phyloP scores from a whole-genome alignment of 768 basidiomycete genomes.

The Leccinum boreale region DNA sequence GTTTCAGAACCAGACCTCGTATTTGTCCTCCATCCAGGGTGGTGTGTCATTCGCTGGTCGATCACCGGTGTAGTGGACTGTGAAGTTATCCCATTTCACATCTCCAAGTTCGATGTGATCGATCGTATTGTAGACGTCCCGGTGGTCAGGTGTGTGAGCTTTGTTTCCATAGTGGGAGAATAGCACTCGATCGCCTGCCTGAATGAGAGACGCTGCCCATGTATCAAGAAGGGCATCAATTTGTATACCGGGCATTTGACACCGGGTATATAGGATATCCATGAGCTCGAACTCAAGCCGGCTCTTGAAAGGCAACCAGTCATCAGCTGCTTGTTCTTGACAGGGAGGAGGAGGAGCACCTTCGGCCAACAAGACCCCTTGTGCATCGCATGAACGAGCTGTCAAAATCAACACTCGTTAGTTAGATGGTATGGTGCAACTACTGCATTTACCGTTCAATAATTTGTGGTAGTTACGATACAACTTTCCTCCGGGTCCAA shows the following conservation, averaged over 20 bases:
- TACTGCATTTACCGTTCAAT: background rate
- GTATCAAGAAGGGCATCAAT: background rate
- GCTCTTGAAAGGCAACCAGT: background rate
- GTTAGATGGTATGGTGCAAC: background rate
- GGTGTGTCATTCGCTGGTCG: background rate
- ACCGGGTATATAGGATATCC: background rate
- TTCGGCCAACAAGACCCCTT: background rate
- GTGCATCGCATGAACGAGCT: background rate
- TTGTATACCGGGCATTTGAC: background rate
- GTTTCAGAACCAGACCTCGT: background rate
- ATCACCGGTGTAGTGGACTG: background rate
- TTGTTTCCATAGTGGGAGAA: background rate
- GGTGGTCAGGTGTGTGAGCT: background rate
- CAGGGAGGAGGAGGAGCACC: background rate
- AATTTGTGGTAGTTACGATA: background rate
- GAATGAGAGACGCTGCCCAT: background rate
- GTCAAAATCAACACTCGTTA: background rate
- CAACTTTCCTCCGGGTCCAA: background rate
- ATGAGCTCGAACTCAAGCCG: background rate
- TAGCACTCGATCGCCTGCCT: background rate
- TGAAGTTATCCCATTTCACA: constrained; percentile 1
- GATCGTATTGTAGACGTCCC: background rate
- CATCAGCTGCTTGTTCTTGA: background rate
- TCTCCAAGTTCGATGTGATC: background rate
- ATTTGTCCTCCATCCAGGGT: background rate